These are phyloP conservation scores for Mycena galericulata DNA, from an alignment of 768 basidiomycete species.

Conservation along the genomic window DNA sequence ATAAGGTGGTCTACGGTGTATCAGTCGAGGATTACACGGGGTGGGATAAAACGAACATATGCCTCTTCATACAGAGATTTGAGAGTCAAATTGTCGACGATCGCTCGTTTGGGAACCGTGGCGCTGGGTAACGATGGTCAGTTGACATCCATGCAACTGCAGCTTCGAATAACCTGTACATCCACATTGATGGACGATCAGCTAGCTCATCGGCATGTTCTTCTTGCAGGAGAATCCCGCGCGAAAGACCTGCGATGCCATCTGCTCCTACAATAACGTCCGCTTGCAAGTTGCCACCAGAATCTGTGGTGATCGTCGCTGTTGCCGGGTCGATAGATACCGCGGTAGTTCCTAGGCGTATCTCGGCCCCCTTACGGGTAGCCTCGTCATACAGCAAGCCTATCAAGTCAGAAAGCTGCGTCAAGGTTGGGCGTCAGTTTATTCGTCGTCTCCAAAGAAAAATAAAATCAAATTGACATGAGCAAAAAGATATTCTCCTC, in stretches of 20 bases:
- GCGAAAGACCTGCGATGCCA: slow-evolving; percentile 1
- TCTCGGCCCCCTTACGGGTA: not conserved
- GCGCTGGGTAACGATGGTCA: not conserved
- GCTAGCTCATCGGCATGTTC: not conserved
- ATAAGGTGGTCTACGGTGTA: not conserved
- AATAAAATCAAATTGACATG: too few relatives aligned
- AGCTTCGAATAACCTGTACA: slow-evolving; percentile 13
- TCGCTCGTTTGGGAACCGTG: slow-evolving; percentile 36
- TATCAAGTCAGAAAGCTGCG: slow-evolving; percentile 8
- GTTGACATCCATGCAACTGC: not conserved
- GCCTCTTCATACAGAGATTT: slow-evolving; percentile 42
- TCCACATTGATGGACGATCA: slow-evolving; percentile 8
- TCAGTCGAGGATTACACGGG: not conserved
- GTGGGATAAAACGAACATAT: too few relatives aligned
- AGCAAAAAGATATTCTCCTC: slow-evolving; percentile 11
- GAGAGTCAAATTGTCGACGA: slow-evolving; percentile 56
- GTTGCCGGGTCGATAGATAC: not conserved
- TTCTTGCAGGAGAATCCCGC: not conserved
- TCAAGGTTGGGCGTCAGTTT: too few relatives aligned
- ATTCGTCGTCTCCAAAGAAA: too few relatives aligned
- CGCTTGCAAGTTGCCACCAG: not conserved
- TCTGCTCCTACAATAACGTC: slow-evolving; percentile 20
- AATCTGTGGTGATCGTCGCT: not conserved
- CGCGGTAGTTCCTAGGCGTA: not conserved
- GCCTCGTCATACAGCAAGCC: slow-evolving; percentile 6